Evolutionary conservation across 2,329 filamentous ascomycete species (phyloP).

Genomic region (Calcarisporium arbuscula): DNA sequence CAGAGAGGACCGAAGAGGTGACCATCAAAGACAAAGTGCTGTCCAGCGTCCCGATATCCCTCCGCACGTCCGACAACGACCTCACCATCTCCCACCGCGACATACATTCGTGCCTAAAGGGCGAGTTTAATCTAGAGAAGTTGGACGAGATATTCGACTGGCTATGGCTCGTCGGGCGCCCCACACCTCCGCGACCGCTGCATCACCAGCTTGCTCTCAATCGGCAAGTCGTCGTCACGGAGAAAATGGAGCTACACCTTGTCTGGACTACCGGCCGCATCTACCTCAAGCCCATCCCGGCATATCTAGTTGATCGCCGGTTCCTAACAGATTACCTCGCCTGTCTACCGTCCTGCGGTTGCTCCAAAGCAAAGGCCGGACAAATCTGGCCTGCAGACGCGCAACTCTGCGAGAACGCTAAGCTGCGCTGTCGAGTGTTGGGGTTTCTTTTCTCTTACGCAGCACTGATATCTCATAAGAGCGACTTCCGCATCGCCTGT

Average conservation of each 20-base stretch:
- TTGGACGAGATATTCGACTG: constrained; percentile 6
- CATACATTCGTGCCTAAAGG: neutral
- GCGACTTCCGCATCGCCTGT: constrained; percentile 30
- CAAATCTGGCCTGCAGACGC: too few species aligned
- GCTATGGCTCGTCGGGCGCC: constrained; percentile 24
- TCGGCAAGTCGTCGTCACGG: constrained; percentile 28
- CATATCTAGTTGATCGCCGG: constrained; percentile 31
- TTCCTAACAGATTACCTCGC: constrained; percentile 28
- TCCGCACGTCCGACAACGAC: too few species aligned
- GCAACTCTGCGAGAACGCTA: too few species aligned
- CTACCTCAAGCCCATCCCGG: constrained; percentile 32
- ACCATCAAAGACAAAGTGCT: too few species aligned
- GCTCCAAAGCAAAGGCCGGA: too few species aligned
- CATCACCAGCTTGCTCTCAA: constrained; percentile 28
- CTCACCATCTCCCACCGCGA: too few species aligned
- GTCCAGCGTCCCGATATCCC: too few species aligned
- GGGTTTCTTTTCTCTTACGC: constrained; percentile 33
- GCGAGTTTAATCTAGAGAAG: constrained; percentile 2
- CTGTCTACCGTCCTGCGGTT: neutral
- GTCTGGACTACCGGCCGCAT: constrained; percentile 32
- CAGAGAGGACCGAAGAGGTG: too few species aligned
- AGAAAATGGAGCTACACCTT: constrained; percentile 31
- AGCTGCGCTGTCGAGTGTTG: too few species aligned
- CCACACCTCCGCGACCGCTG: constrained; percentile 30
- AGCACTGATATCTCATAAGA: constrained; percentile 29